Percentiles rank a stretch among this genome's conserved stretches.
phyloP scores from a whole-genome alignment of 768 basidiomycete genomes.

The Leccinum ochraceum region DNA sequence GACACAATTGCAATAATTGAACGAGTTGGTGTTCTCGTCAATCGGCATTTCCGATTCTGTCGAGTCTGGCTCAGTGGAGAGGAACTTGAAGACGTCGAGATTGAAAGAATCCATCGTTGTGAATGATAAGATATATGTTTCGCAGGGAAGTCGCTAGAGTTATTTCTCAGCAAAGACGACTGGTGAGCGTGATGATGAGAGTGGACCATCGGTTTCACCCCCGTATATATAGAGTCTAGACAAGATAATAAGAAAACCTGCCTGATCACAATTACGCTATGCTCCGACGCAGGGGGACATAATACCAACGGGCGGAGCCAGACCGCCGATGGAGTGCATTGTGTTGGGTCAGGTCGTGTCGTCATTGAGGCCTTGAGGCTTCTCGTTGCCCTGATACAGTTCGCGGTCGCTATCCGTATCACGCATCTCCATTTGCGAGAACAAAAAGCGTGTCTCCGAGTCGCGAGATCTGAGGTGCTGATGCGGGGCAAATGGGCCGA shows the following conservation, averaged over 20 bases:
- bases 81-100: not conserved
- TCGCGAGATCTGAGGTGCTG: not conserved
- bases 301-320: constrained; percentile 7
- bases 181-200: constrained; percentile 4
- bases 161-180: constrained; percentile 9
- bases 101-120: constrained; percentile 23
- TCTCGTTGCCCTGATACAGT: not conserved
- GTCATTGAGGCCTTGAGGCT: not conserved
- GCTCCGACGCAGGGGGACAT: constrained; percentile 5
- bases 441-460: constrained; percentile 23
- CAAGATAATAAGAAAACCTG: constrained; percentile 18
- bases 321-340: constrained; percentile 16
- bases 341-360: constrained; percentile 9
- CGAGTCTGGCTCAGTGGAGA: constrained; percentile 4
- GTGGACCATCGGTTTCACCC: not conserved
- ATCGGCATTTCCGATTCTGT: constrained; percentile 14
- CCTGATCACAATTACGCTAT: constrained; percentile 3
- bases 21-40: constrained; percentile 6
- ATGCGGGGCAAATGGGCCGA: not conserved
- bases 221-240: constrained; percentile 16
- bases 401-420: constrained; percentile 9
- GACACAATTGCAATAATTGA: constrained; percentile 12
- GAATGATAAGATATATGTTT: constrained; percentile 6
- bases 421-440: constrained; percentile 13
- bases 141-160: constrained; percentile 5